These are phyloP conservation scores for Friedmanniomyces simplex DNA, from an alignment of 495 filamentous ascomycete genomes.

Conservation along the genomic window DNA sequence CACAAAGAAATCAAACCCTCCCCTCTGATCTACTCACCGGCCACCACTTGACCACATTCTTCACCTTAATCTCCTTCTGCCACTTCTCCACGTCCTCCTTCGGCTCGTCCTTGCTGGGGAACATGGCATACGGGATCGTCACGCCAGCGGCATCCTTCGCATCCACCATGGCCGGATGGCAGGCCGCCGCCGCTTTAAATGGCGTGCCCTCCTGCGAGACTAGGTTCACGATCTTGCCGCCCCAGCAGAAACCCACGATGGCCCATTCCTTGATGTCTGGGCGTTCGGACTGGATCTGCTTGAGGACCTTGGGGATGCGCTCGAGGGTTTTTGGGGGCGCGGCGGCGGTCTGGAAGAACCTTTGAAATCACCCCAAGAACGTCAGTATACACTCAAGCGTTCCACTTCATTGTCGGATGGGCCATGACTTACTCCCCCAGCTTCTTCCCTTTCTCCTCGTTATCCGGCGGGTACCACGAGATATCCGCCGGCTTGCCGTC, in stretches of 20 bases:
- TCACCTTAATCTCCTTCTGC: constrained; percentile 51
- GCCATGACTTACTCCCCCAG: constrained; percentile 38
- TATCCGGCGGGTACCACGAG: constrained; percentile 67
- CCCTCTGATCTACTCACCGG: background rate
- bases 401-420: too few species aligned
- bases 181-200: constrained; percentile 60
- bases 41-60: constrained; percentile 63
- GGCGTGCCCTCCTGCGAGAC: constrained; percentile 44
- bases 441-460: constrained; percentile 63
- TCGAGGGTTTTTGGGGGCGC: constrained; percentile 51
- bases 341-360: constrained; percentile 64
- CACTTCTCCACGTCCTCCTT: constrained; percentile 66
- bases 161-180: constrained; percentile 84
- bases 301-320: constrained; percentile 53
- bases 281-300: constrained; percentile 39
- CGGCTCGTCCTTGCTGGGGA: constrained; percentile 35
- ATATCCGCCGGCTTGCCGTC: constrained; percentile 46
- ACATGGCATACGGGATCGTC: constrained; percentile 33
- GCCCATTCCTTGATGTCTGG: constrained; percentile 64
- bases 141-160: constrained; percentile 46
- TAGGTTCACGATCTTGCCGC: constrained; percentile 60
- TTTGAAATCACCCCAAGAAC: background rate
- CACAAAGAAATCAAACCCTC: too few species aligned
- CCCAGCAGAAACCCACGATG: constrained; percentile 94
- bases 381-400: background rate